phyloP scores from a whole-genome alignment of 78 protist genomes.

The Anaeramoeba flamelloides region DNA sequence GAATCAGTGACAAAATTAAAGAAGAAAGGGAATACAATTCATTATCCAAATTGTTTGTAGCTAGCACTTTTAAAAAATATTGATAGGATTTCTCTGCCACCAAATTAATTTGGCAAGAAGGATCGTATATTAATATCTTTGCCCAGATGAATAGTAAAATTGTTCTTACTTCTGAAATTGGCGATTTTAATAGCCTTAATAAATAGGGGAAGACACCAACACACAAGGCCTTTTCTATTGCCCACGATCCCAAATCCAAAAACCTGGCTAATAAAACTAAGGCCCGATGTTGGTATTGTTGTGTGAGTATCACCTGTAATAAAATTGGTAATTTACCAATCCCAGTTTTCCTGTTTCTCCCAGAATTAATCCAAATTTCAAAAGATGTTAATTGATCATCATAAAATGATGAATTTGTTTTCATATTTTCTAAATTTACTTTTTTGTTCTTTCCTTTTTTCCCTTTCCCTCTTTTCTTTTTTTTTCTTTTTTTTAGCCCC shows the following conservation, averaged over 20 bases:
- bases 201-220: too few relatives aligned
- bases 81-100: constrained; percentile 51
- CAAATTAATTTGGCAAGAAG: constrained; percentile 58
- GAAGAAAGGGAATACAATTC: too few relatives aligned
- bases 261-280: constrained; percentile 67
- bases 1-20: too few relatives aligned
- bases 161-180: too few relatives aligned
- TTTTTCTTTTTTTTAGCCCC: too few relatives aligned
- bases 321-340: constrained; percentile 88
- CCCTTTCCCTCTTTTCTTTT: too few relatives aligned
- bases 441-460: too few relatives aligned
- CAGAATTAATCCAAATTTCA: constrained; percentile 79
- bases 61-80: constrained; percentile 49
- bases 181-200: too few relatives aligned
- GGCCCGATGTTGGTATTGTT: constrained; percentile 66
- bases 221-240: too few relatives aligned
- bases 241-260: constrained; percentile 82
- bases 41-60: background rate
- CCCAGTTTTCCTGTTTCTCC: constrained; percentile 16
- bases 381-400: constrained; percentile 77
- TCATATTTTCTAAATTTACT: too few relatives aligned
- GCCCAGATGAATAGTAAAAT: constrained; percentile 83
- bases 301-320: constrained; percentile 43
- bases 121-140: constrained; percentile 30
- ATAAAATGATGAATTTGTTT: constrained; percentile 62